Conservation (phyloP, 2,329 filamentous ascomycete genomes). For the Neonectria coccinea region DNA sequence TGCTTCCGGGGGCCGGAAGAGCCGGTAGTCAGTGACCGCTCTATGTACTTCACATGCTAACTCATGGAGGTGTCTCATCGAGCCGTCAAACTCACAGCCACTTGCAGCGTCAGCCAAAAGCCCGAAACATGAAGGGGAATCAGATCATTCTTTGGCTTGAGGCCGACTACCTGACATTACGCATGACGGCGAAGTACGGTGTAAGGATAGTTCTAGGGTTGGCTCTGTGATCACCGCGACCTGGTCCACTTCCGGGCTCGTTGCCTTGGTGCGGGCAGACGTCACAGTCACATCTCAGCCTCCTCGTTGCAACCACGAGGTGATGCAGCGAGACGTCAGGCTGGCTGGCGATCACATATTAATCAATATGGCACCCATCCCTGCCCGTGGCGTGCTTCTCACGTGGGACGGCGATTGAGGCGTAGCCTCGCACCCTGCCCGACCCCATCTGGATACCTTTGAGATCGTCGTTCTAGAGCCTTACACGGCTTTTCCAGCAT, state of each 20-base stretch:
- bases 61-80: conserved; percentile 17
- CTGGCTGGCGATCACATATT: conserved; percentile 21
- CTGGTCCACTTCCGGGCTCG: conserved; percentile 14
- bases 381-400: conserved; percentile 34
- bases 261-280: conserved; percentile 14
- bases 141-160: conserved; percentile 24
- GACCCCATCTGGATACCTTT: conserved; percentile 24
- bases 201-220: conserved; percentile 14
- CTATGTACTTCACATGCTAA: no score
- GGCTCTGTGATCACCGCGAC: conserved; percentile 12
- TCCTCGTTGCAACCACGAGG: conserved; percentile 12
- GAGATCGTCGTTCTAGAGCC: conserved; percentile 13
- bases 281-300: background rate
- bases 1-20: conserved; percentile 11
- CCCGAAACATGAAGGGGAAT: conserved; percentile 22
- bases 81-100: conserved; percentile 17
- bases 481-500: conserved; percentile 4
- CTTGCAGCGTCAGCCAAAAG: conserved; percentile 12
- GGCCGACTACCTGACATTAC: conserved; percentile 9
- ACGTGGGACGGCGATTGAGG: conserved; percentile 35
- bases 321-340: conserved; percentile 20
- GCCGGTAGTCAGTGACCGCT: conserved; percentile 2
- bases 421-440: conserved; percentile 19
- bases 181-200: conserved; percentile 27
- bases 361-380: conserved; percentile 25